phyloP scores from a whole-genome alignment of 2,329 filamentous ascomycete genomes.

The Arthrobotrys megalospora region DNA sequence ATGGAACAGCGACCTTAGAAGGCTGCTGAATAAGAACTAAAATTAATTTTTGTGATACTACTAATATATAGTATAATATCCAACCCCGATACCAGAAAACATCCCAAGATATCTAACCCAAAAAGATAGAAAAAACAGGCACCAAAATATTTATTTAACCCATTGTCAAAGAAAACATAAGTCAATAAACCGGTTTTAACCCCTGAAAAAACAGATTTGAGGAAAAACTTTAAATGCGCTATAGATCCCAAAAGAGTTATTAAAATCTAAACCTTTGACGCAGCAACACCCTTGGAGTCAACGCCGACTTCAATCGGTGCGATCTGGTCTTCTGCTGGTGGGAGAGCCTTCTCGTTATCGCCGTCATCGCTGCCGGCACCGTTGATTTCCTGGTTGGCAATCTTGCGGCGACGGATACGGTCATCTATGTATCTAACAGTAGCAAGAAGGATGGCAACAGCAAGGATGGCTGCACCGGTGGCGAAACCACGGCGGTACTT shows the following conservation, averaged over 20 bases:
- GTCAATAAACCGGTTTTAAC: neutral
- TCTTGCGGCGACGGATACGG: constrained; percentile 62
- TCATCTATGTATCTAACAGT: constrained; percentile 70
- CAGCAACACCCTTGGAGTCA: constrained; percentile 25
- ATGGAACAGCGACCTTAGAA: neutral
- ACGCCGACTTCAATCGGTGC: constrained; percentile 30
- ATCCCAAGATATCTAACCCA: constrained; percentile 14
- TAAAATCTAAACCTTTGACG: constrained; percentile 28
- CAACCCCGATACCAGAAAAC: constrained; percentile 11
- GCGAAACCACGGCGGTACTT: constrained; percentile 72
- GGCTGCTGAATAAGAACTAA: constrained; percentile 9
- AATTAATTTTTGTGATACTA: constrained; percentile 30
- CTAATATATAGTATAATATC: constrained; percentile 13
- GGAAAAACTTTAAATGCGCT: neutral
- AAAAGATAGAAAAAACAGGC: neutral
- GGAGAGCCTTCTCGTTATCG: constrained; percentile 41
- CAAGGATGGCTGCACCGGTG: constrained; percentile 69
- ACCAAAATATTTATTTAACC: constrained; percentile 28
- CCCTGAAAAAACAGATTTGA: constrained; percentile 13
- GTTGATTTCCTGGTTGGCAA: constrained; percentile 39
- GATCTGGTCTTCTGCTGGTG: constrained; percentile 37
- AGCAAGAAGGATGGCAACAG: constrained; percentile 69
- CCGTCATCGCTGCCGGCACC: constrained; percentile 42
- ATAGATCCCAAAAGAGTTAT: constrained; percentile 7
- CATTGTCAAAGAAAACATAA: neutral